Evolutionary conservation across 2,329 filamentous ascomycete species (phyloP).

Genomic region (Fusarium succisae): DNA sequence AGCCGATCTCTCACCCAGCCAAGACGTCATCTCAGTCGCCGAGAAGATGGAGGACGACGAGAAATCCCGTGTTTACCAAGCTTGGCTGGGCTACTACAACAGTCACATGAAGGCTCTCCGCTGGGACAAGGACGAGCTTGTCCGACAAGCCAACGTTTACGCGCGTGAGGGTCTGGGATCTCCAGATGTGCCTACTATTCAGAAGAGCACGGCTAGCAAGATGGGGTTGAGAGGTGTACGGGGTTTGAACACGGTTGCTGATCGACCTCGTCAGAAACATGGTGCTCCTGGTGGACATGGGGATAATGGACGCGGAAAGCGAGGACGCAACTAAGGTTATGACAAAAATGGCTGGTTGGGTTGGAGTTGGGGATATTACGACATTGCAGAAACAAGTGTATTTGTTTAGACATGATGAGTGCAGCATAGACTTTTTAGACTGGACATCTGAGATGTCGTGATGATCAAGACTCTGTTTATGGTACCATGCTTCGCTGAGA

Average conservation of each 20-base stretch:
- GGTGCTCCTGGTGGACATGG: slow-evolving; percentile 16
- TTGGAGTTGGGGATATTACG: slow-evolving; percentile 16
- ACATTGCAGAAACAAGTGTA: not conserved
- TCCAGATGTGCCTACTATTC: slow-evolving; percentile 57
- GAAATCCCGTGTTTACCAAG: slow-evolving; percentile 62
- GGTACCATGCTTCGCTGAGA: too few relatives aligned
- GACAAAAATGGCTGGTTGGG: not conserved
- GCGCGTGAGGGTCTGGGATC: slow-evolving; percentile 59
- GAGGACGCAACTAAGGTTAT: slow-evolving; percentile 8
- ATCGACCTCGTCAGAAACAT: slow-evolving; percentile 49
- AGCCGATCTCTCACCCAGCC: slow-evolving; percentile 55
- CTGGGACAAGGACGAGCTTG: slow-evolving; percentile 57
- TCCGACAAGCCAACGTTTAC: slow-evolving; percentile 61
- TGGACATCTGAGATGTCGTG: not conserved
- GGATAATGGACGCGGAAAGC: slow-evolving; percentile 12
- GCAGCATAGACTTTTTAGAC: slow-evolving; percentile 18
- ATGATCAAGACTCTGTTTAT: not conserved
- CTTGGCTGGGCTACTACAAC: slow-evolving; percentile 67
- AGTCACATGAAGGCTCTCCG: slow-evolving; percentile 56
- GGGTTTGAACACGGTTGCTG: slow-evolving; percentile 58
- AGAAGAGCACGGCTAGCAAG: slow-evolving; percentile 61
- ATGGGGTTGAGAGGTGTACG: slow-evolving; percentile 65
- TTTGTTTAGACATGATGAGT: slow-evolving; percentile 1
- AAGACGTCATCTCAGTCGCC: slow-evolving; percentile 52
- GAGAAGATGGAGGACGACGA: slow-evolving; percentile 55